A percentile compares a stretch with the other conserved stretches of the same genome.
phyloP scores from a whole-genome alignment of 192 early-diverging fungal genomes.

The Coemansia sp. region DNA sequence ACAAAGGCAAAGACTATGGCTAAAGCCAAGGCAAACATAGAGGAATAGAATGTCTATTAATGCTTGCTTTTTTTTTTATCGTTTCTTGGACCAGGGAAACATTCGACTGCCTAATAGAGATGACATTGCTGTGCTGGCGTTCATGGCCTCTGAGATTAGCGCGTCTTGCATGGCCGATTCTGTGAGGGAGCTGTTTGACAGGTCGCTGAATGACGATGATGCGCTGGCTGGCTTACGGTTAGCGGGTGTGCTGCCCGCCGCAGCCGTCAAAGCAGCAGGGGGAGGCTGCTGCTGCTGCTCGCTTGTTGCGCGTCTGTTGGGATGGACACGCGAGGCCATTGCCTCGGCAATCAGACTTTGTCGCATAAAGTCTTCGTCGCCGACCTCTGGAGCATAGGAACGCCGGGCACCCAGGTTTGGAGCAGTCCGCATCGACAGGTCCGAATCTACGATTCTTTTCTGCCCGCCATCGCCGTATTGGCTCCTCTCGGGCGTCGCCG shows the following conservation, averaged over 20 bases:
- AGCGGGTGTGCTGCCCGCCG: not conserved
- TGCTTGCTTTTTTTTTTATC: not conserved
- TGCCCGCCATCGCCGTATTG: not conserved
- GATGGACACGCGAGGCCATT: slow-evolving; percentile 18
- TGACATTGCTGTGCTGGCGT: slow-evolving; percentile 40
- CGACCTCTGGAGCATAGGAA: not conserved
- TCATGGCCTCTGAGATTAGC: slow-evolving; percentile 44
- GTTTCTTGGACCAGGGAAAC: slow-evolving; percentile 48
- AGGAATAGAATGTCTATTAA: not conserved
- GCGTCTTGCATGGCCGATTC: slow-evolving; percentile 55
- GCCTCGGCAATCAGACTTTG: slow-evolving; percentile 48
- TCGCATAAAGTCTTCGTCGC: slow-evolving; percentile 14
- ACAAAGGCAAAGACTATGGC: slow-evolving; percentile 29
- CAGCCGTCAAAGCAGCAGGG: too few species aligned
- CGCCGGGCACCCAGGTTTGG: not conserved
- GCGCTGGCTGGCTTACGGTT: not conserved
- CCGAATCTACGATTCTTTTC: not conserved
- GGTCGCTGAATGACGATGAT: slow-evolving; percentile 47
- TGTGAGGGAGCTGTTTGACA: slow-evolving; percentile 44
- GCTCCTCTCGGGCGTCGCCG: slow-evolving; percentile 22
- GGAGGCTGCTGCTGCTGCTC: not conserved
- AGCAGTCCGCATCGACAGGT: slow-evolving; percentile 13
- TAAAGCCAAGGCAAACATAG: slow-evolving; percentile 28
- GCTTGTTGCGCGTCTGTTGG: not conserved
- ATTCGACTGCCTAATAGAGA: slow-evolving; percentile 42